These are phyloP conservation scores for Penicillium nucicola DNA, from an alignment of 495 filamentous ascomycete species.

Conservation along the genomic window DNA sequence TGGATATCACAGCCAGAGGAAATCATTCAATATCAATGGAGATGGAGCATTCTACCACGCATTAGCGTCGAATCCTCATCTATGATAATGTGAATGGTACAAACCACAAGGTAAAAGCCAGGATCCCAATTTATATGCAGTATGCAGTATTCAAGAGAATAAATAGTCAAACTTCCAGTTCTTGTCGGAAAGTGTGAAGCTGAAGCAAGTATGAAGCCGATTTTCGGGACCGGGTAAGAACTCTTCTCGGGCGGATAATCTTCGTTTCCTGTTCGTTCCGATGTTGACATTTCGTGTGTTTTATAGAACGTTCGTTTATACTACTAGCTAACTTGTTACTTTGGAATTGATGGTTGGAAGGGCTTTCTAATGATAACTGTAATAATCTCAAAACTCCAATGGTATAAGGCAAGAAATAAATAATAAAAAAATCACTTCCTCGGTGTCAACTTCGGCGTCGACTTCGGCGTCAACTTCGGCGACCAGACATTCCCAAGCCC, in stretches of 20 bases:
- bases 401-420: not conserved
- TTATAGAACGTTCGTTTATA: too few species aligned
- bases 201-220: conserved; percentile 6
- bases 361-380: too few species aligned
- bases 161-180: too few species aligned
- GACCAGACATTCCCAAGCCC: conserved; percentile 54
- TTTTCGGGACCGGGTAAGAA: conserved; percentile 17
- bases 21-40: not conserved
- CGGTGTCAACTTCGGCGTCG: too few species aligned
- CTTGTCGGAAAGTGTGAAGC: too few species aligned
- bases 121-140: too few species aligned
- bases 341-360: too few species aligned
- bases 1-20: too few species aligned
- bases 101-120: not conserved
- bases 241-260: conserved; percentile 8
- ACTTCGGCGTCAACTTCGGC: conserved; percentile 43
- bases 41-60: not conserved
- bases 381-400: not conserved
- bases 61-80: not conserved
- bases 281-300: not conserved
- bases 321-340: too few species aligned
- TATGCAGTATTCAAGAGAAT: too few species aligned
- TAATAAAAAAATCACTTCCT: conserved; percentile 19
- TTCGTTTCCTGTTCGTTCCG: conserved; percentile 17
- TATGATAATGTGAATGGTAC: not conserved